phyloP scores from a whole-genome alignment of 192 early-diverging fungal species.

The Diversispora eburnea region DNA sequence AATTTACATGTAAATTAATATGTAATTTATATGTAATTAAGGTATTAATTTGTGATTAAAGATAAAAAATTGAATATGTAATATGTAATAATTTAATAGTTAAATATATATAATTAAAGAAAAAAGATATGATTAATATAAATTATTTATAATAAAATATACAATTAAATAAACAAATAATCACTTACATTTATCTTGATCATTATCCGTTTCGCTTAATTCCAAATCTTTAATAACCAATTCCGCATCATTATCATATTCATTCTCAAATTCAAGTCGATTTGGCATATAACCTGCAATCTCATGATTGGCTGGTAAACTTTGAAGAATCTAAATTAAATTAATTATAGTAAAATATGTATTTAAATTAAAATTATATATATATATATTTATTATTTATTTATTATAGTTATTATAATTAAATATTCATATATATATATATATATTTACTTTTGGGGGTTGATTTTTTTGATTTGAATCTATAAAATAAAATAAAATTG shows the following conservation, averaged over 20 bases:
- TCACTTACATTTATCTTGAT: constrained; percentile 70
- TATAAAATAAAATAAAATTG: not conserved
- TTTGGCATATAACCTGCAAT: constrained; percentile 97
- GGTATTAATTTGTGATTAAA: too few relatives aligned
- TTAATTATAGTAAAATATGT: too few relatives aligned
- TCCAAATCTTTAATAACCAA: constrained; percentile 91
- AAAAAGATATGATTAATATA: too few relatives aligned
- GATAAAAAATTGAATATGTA: too few relatives aligned
- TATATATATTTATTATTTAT: too few relatives aligned
- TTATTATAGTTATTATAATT: too few relatives aligned
- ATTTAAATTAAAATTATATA: too few relatives aligned
- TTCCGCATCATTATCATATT: constrained; percentile 95
- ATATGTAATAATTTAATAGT: too few relatives aligned
- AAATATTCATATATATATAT: not conserved
- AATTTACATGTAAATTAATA: too few relatives aligned
- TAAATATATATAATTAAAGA: too few relatives aligned
- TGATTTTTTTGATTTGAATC: not conserved
- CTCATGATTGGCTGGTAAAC: constrained; percentile 91
- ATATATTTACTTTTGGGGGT: not conserved
- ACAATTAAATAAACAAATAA: not conserved
- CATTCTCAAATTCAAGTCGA: constrained; percentile 93
- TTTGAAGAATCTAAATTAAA: constrained; percentile 60
- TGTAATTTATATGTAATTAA: too few relatives aligned
- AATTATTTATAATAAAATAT: too few relatives aligned
- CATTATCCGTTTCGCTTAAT: constrained; percentile 81